phyloP scores from a whole-genome alignment of 768 basidiomycete genomes.

The Pulveroboletus frians region DNA sequence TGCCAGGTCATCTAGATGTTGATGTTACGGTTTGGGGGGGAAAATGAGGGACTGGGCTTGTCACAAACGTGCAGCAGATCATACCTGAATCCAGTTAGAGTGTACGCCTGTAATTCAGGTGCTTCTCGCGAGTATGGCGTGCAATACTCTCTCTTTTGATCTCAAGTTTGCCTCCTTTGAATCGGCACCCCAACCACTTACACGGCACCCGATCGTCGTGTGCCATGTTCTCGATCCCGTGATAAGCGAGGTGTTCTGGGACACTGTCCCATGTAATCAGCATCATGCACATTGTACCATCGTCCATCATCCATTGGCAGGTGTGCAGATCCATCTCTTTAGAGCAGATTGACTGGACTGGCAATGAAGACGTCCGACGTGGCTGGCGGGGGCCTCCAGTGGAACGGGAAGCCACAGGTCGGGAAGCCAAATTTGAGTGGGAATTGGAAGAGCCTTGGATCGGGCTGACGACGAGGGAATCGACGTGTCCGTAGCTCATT shows the following conservation, averaged over 20 bases:
- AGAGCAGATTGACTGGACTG: background rate
- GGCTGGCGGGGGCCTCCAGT: background rate
- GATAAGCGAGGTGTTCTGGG: slow-evolving; percentile 9
- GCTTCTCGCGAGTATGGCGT: slow-evolving; percentile 13
- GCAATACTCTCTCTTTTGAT: slow-evolving; percentile 17
- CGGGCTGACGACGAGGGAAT: background rate
- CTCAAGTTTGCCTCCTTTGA: background rate
- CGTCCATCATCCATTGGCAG: slow-evolving; percentile 6
- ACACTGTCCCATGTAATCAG: background rate
- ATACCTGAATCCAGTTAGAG: background rate
- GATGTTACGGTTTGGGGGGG: background rate
- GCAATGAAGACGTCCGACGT: background rate
- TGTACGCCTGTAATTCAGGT: slow-evolving; percentile 10
- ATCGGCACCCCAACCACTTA: slow-evolving; percentile 8
- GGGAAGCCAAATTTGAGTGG: background rate
- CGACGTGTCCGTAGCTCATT: background rate
- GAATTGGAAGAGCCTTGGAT: background rate
- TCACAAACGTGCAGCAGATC: background rate
- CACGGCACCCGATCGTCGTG: background rate
- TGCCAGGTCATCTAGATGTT: background rate
- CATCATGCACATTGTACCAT: slow-evolving; percentile 1
- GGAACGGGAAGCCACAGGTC: background rate
- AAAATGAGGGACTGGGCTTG: background rate
- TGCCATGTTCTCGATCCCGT: background rate
- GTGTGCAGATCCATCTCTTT: background rate